Evolutionary conservation across 179 eudicot species (phyloP), one percentile per base, ranked within the genome.

Genomic region (Sideroxylon spinosum): DNA sequence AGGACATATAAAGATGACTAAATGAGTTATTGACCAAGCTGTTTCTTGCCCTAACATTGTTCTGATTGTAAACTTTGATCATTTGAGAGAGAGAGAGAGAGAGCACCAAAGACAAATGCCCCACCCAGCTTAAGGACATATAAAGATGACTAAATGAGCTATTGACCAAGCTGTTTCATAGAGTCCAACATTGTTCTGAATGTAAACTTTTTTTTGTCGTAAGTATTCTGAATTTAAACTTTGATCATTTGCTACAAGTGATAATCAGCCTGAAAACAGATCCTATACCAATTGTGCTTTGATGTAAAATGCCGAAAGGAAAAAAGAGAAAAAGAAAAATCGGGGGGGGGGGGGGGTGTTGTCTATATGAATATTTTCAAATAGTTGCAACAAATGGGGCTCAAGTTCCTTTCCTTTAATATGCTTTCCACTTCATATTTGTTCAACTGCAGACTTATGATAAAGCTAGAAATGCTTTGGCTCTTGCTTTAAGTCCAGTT

Each of bases 391-490:
- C 19, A 19, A 78, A 25, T 26, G 23, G n/a, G 16, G 19, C 6
- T 23, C 49, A 0, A 28, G 14, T 59, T 80, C 73, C 22, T 77
- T 69, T 9, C 49, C 61, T 9, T 23, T 56, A 70, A 78, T 65
- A 6, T 71, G 19, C 57, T 48, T 22, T 53, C n/a, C 29, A 12
- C 81, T 20, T 73, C 68, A 14, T 76, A 5, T 77, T 37, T 61
- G 62, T 37, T 85, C 14, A 80, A 81, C 59, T 84, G 84, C 98
- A 95, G 99, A 67, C 93, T 81, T 91, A 89, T 76, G 99, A 95
- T 84, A 95, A 91, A 90, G 99, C 99, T 82, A 91, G 99, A 86
- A 95, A 95, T 88, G 99, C 99, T 19, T 44, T 95, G 79, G 99
- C 98, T 74, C 98, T 95, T 86, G 98, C 99, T 78, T 84, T 93